These are phyloP conservation scores for Corinectria fuckeliana DNA, from an alignment of 2,329 filamentous ascomycete genomes.

Conservation along the genomic window DNA sequence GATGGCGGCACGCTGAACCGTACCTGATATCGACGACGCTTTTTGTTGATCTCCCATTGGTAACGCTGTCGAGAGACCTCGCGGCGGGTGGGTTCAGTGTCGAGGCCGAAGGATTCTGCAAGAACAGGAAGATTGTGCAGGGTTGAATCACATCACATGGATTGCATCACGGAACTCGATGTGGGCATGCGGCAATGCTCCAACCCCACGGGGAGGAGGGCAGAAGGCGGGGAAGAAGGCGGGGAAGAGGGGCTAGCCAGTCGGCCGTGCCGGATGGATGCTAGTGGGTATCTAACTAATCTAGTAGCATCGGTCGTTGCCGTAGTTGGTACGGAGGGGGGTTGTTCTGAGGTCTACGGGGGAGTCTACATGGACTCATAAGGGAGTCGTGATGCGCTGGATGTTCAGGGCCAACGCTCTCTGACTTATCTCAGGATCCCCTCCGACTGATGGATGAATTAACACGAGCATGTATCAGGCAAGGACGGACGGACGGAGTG, in stretches of 20 bases:
- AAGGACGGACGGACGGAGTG: too few species aligned
- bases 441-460: too few species aligned
- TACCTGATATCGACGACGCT: constrained; percentile 1
- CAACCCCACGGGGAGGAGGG: too few species aligned
- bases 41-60: constrained; percentile 10
- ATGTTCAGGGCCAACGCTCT: too few species aligned
- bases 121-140: not conserved
- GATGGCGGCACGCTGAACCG: constrained; percentile 11
- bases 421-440: too few species aligned
- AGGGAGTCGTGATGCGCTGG: too few species aligned
- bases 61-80: not conserved
- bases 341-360: too few species aligned
- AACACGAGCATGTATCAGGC: too few species aligned
- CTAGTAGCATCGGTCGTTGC: not conserved
- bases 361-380: too few species aligned
- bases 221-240: too few species aligned
- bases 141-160: not conserved
- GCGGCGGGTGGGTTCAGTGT: not conserved
- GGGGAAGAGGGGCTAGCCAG: not conserved
- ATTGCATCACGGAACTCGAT: not conserved
- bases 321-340: not conserved
- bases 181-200: not conserved
- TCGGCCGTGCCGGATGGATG: constrained; percentile 1
- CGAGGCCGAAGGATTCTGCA: not conserved
- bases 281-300: too few species aligned